Percentiles rank a stretch among this genome's conserved stretches.
Evolutionary conservation across 2,329 filamentous ascomycete genomes (phyloP).

Genomic region (Colletotrichum sidae): DNA sequence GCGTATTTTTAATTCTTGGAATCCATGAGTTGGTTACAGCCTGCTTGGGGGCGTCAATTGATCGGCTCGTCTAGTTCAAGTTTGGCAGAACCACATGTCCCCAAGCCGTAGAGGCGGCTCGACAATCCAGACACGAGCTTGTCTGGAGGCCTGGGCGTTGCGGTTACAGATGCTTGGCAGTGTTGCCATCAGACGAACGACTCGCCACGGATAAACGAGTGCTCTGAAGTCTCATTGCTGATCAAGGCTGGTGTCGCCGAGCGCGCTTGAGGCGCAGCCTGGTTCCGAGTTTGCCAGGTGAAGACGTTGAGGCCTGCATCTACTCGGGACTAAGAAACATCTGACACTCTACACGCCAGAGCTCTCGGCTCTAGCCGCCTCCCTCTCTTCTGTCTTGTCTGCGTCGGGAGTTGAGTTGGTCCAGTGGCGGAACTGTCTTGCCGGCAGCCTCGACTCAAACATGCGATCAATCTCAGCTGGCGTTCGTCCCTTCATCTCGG

Average conservation of each 20-base stretch:
- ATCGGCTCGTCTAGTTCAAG: neutral
- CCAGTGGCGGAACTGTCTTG: slow-evolving; percentile 43
- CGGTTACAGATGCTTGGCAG: slow-evolving; percentile 27
- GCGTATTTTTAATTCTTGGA: neutral
- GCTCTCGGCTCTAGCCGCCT: slow-evolving; percentile 8
- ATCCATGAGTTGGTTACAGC: neutral
- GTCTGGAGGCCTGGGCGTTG: slow-evolving; percentile 19
- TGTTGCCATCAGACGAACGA: slow-evolving; percentile 15
- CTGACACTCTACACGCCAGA: slow-evolving; percentile 12
- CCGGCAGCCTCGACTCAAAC: slow-evolving; percentile 45
- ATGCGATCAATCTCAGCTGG: slow-evolving; percentile 60
- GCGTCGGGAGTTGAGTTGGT: slow-evolving; percentile 15
- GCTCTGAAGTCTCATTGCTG: slow-evolving; percentile 22
- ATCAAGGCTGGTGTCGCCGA: slow-evolving; percentile 4
- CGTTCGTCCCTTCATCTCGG: slow-evolving; percentile 64
- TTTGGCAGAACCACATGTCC: neutral
- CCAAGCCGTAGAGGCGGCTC: neutral
- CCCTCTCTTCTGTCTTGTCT: slow-evolving; percentile 10
- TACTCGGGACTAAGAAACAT: neutral
- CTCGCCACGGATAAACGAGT: neutral
- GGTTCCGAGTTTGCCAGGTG: slow-evolving; percentile 4
- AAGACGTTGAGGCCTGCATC: slow-evolving; percentile 4
- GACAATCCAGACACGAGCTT: slow-evolving; percentile 3
- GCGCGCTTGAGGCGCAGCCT: slow-evolving; percentile 20
- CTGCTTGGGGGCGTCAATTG: neutral